These are phyloP conservation scores for Carex parvula DNA, from an alignment of 176 grass and related monocot species.

Conservation along the genomic window DNA sequence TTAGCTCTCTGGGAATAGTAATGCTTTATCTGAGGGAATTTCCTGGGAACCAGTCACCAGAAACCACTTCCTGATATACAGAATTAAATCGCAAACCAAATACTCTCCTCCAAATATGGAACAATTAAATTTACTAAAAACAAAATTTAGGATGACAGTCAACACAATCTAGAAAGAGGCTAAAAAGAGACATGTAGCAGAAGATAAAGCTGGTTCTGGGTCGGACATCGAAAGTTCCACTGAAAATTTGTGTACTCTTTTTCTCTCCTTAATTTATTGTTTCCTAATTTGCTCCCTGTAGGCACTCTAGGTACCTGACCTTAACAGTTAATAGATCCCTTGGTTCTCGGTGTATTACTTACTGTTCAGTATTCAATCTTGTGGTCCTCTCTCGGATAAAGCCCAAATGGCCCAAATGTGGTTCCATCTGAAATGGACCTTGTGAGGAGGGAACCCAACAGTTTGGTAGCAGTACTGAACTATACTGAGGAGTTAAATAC, in stretches of 20 bases:
- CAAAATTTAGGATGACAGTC: background rate
- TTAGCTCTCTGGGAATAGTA: background rate
- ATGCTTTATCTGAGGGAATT: background rate
- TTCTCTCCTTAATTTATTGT: background rate
- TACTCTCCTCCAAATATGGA: background rate
- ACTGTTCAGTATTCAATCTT: background rate
- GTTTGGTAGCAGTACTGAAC: background rate
- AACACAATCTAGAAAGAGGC: background rate
- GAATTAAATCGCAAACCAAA: background rate
- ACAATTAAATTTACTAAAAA: background rate
- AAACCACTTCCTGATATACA: background rate
- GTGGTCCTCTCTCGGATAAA: background rate
- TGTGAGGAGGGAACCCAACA: background rate
- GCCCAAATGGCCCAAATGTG: conserved; percentile 1
- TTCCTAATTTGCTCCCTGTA: background rate
- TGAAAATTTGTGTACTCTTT: conserved; percentile 2
- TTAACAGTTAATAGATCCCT: background rate
- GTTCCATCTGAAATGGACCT: background rate
- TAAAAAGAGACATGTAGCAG: background rate
- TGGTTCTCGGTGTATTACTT: background rate
- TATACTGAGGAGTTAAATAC: background rate
- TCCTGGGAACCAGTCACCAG: background rate
- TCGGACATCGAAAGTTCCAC: background rate
- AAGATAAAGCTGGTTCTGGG: background rate
- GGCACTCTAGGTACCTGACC: background rate